Evolutionary conservation across 2,329 filamentous ascomycete genomes (phyloP).

Genomic region (Fusarium sp.): DNA sequence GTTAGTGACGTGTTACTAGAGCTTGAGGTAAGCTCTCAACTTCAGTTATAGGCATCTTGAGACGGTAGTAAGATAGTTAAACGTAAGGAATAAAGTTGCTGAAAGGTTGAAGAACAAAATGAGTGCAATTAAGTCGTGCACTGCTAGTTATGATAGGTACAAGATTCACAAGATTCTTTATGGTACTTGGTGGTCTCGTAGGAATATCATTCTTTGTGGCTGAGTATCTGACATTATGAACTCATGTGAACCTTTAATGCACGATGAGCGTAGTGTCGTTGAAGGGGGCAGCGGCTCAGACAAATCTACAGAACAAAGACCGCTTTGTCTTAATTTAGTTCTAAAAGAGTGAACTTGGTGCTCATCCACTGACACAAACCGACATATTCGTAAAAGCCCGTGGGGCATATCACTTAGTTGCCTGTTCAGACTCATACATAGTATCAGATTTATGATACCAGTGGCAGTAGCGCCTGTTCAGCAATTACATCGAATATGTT

Average conservation of each 20-base stretch:
- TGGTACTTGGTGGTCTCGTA: neutral
- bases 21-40: neutral
- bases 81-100: neutral
- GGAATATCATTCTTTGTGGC: neutral
- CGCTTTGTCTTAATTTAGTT: too few relatives aligned
- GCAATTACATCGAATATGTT: rapidly evolving
- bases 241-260: neutral
- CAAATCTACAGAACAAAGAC: neutral
- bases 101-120: neutral
- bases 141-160: neutral
- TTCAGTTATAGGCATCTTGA: neutral
- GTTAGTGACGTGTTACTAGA: neutral
- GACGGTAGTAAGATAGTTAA: neutral
- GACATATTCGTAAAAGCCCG: neutral
- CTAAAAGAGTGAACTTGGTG: too few relatives aligned
- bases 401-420: too few relatives aligned
- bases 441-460: too few relatives aligned
- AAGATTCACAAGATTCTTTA: neutral
- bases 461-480: neutral
- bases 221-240: too few relatives aligned
- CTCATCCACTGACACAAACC: neutral
- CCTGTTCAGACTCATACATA: neutral
- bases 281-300: too few relatives aligned
- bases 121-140: rapidly evolving
- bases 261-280: rapidly evolving